Percentiles rank a stretch among this genome's conserved stretches.
phyloP scores from a whole-genome alignment of 768 basidiomycete genomes.

The Glaciozyma antarctica region DNA sequence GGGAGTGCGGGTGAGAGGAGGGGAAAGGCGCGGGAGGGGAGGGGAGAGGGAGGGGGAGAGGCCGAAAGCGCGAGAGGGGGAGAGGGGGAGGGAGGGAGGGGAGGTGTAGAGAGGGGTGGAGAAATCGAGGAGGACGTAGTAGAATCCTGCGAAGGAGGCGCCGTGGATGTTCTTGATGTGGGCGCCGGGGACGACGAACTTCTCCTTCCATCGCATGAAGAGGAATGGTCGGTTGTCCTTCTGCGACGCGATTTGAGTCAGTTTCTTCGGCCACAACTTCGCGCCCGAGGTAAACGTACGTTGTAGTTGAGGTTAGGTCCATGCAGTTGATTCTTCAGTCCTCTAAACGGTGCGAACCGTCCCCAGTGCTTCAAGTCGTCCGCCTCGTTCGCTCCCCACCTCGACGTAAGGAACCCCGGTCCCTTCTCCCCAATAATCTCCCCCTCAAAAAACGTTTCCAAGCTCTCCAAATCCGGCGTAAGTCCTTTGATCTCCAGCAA shows the following conservation, averaged over 20 bases:
- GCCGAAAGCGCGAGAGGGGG: too few relatives aligned
- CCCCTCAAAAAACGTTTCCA: conserved; percentile 32
- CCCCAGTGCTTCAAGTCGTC: conserved; percentile 93
- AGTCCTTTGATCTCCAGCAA: conserved; percentile 86
- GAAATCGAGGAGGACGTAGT: conserved; percentile 60
- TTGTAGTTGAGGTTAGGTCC: background rate
- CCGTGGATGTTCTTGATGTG: conserved; percentile 46
- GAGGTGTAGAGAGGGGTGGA: background rate
- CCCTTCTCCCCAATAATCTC: conserved; percentile 43
- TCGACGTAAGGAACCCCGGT: conserved; percentile 71
- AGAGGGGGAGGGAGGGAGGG: background rate
- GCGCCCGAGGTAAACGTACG: background rate
- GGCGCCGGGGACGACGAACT: conserved; percentile 91
- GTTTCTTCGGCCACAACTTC: background rate
- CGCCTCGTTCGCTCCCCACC: conserved; percentile 81
- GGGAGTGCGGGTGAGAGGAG: background rate
- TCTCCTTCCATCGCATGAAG: conserved; percentile 96
- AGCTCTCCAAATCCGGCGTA: conserved; percentile 18
- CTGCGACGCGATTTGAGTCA: background rate
- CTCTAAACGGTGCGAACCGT: conserved; percentile 51
- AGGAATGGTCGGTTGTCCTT: conserved; percentile 42
- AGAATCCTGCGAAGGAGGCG: conserved; percentile 51
- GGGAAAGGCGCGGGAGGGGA: background rate
- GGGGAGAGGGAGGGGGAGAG: too few relatives aligned
- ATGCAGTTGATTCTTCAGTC: background rate